These are phyloP conservation scores for Tylopilus plumbeoviolaceoides DNA, from an alignment of 768 basidiomycete species.

Conservation along the genomic window DNA sequence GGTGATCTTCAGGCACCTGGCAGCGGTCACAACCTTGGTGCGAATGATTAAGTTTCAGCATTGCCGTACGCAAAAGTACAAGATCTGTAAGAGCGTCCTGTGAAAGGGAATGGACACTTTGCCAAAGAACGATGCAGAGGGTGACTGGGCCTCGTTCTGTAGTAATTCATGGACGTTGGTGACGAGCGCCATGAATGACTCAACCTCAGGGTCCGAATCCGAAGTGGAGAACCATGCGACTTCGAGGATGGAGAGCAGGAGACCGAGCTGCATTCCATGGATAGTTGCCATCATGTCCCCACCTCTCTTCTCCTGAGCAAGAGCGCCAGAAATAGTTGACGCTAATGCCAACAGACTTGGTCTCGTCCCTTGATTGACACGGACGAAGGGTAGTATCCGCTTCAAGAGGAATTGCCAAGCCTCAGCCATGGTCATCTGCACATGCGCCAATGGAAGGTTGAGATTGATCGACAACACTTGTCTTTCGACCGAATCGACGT, in stretches of 20 bases:
- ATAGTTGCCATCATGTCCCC: slow-evolving; percentile 86
- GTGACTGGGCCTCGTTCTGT: slow-evolving; percentile 69
- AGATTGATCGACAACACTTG: slow-evolving; percentile 74
- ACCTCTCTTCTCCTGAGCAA: slow-evolving; percentile 62
- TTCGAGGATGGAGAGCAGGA: slow-evolving; percentile 77
- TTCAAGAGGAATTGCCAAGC: slow-evolving; percentile 75
- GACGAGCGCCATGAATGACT: slow-evolving; percentile 59
- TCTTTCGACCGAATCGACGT: slow-evolving; percentile 48
- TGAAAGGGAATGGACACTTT: slow-evolving; percentile 69
- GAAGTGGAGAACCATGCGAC: slow-evolving; percentile 68
- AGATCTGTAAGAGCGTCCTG: slow-evolving; percentile 69
- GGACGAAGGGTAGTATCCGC: slow-evolving; percentile 58
- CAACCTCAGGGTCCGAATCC: slow-evolving; percentile 51
- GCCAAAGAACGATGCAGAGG: slow-evolving; percentile 68
- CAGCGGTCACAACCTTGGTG: slow-evolving; percentile 50
- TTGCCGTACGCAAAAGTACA: slow-evolving; percentile 73
- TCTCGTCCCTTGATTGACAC: slow-evolving; percentile 55
- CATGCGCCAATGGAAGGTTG: slow-evolving; percentile 80
- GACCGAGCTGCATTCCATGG: slow-evolving; percentile 68
- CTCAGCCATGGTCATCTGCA: slow-evolving; percentile 68
- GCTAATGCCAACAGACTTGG: slow-evolving; percentile 54
- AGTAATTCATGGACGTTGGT: slow-evolving; percentile 61
- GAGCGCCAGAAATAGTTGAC: slow-evolving; percentile 58
- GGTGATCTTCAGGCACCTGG: slow-evolving; percentile 57
- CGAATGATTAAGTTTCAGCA: slow-evolving; percentile 48